phyloP scores from a whole-genome alignment of 805 yeast genomes.

The Maudiozyma pseudohumilis region DNA sequence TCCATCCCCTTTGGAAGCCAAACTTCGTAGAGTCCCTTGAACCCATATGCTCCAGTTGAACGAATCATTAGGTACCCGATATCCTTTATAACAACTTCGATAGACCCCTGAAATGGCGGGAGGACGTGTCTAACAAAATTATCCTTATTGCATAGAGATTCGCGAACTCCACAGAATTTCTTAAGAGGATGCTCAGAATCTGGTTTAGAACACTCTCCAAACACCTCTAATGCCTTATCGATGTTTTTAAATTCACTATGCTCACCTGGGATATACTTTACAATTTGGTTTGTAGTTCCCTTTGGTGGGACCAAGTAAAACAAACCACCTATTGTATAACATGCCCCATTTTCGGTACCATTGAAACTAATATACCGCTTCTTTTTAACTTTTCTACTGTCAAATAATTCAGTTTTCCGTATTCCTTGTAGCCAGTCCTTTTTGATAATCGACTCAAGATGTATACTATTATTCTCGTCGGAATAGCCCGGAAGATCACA shows the following conservation, averaged over 20 bases:
- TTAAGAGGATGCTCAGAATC: slow-evolving; percentile 22
- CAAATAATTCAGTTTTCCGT: slow-evolving; percentile 27
- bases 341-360: slow-evolving; percentile 31
- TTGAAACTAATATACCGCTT: slow-evolving; percentile 30
- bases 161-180: slow-evolving; percentile 24
- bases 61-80: slow-evolving; percentile 53
- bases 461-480: slow-evolving; percentile 12
- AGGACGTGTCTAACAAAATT: slow-evolving; percentile 38
- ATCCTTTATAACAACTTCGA: slow-evolving; percentile 56
- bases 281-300: slow-evolving; percentile 38
- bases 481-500: slow-evolving; percentile 35
- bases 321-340: slow-evolving; percentile 51
- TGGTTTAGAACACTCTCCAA: slow-evolving; percentile 11
- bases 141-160: slow-evolving; percentile 9
- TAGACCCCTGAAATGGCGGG: slow-evolving; percentile 61
- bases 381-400: slow-evolving; percentile 23
- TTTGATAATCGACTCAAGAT: slow-evolving; percentile 23
- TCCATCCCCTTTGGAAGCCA: slow-evolving; percentile 49
- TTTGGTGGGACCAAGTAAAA: slow-evolving; percentile 48
- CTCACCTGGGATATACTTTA: slow-evolving; percentile 36
- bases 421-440: slow-evolving; percentile 24
- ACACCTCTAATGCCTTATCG: slow-evolving; percentile 28
- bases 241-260: slow-evolving; percentile 28
- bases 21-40: slow-evolving; percentile 34
- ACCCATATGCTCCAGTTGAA: slow-evolving; percentile 43